Evolutionary conservation across 2,329 filamentous ascomycete species (phyloP).

Genomic region (Cercospora beticola): DNA sequence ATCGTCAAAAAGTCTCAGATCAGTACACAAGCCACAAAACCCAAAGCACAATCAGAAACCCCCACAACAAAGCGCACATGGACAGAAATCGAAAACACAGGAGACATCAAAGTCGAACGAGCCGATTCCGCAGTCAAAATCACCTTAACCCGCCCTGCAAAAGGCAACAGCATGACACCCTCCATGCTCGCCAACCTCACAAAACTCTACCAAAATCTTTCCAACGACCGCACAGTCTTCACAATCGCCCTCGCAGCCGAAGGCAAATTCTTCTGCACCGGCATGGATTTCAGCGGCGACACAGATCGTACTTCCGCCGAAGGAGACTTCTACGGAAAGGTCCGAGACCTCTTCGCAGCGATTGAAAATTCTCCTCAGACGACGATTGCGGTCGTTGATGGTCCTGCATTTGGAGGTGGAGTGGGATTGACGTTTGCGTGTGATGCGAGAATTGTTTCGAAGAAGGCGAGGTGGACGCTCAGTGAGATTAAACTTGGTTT

Average conservation of each 20-base stretch:
- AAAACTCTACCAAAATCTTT: background rate
- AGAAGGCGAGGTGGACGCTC: background rate
- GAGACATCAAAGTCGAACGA: background rate
- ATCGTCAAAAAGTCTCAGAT: background rate
- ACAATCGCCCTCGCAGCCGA: background rate
- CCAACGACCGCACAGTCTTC: background rate
- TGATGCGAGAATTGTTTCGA: background rate
- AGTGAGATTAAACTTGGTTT: background rate
- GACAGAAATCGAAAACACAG: background rate
- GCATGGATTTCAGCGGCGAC: background rate
- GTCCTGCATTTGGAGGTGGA: background rate
- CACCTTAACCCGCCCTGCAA: background rate
- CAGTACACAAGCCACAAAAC: background rate
- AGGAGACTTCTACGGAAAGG: background rate
- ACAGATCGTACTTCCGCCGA: background rate
- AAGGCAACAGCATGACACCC: background rate
- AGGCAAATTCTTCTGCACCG: background rate
- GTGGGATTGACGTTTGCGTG: background rate
- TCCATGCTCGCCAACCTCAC: background rate
- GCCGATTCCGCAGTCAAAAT: background rate
- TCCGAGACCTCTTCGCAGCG: background rate
- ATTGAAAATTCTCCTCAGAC: background rate
- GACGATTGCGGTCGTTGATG: background rate
- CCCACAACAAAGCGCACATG: background rate
- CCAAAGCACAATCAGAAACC: background rate